phyloP scores from a whole-genome alignment of 345 rosid species.

The Eucalyptus regnans region DNA sequence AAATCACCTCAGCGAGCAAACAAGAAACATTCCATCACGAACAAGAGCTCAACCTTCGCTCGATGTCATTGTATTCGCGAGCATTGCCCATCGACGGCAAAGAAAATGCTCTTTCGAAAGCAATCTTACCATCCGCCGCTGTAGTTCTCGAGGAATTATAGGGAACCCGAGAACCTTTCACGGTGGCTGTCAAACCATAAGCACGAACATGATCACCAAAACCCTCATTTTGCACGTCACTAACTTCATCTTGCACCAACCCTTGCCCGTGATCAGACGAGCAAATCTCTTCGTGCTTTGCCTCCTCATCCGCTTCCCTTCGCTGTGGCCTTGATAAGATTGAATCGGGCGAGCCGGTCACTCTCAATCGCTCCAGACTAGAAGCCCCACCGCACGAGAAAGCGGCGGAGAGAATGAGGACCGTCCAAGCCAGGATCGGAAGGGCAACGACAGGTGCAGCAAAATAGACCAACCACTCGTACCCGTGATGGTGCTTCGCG shows the following conservation, averaged over 20 bases:
- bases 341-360: accelerated
- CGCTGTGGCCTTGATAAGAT: not conserved
- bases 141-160: not conserved
- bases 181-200: not conserved
- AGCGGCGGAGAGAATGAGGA: not conserved
- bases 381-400: not conserved
- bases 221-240: not conserved
- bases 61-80: not conserved
- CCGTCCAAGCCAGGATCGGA: not conserved
- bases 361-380: not conserved
- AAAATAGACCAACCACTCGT: not conserved
- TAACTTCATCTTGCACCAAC: not conserved
- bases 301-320: accelerated
- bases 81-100: not conserved
- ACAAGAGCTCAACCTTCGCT: not conserved
- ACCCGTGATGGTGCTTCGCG: not conserved
- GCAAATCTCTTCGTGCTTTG: not conserved
- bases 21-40: not conserved
- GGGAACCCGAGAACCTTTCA: not conserved
- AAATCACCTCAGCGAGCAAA: not conserved
- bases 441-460: not conserved
- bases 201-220: not conserved
- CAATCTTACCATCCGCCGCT: not conserved
- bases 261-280: not conserved
- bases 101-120: not conserved